Conservation (phyloP, 2,329 filamentous ascomycete genomes). For the Dactylellina sp. region DNA sequence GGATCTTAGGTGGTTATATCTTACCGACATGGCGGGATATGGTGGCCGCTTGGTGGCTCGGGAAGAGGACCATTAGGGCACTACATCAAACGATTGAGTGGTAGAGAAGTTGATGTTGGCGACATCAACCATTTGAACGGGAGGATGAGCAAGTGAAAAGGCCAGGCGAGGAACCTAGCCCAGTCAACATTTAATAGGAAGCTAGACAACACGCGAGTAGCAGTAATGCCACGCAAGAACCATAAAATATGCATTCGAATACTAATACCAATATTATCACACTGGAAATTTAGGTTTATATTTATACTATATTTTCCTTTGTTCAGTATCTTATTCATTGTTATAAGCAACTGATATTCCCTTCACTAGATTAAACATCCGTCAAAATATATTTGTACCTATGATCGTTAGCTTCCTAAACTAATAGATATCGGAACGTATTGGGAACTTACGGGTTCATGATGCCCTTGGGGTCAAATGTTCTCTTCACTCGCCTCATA, state of each 20-base stretch:
- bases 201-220: not conserved
- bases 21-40: constrained; percentile 59
- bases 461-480: constrained; percentile 77
- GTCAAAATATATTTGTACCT: constrained; percentile 49
- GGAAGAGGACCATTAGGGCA: constrained; percentile 58
- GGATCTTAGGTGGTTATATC: not conserved
- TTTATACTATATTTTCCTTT: not conserved
- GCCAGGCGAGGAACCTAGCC: not conserved
- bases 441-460: constrained; percentile 48
- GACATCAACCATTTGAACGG: not conserved
- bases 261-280: too few species aligned
- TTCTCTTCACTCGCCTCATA: constrained; percentile 94
- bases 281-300: too few species aligned
- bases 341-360: not conserved
- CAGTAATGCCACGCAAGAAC: too few species aligned
- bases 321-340: not conserved
- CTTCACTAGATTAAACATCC: not conserved
- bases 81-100: constrained; percentile 34
- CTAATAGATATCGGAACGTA: not conserved
- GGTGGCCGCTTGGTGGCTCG: constrained; percentile 58
- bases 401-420: constrained; percentile 15
- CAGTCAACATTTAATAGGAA: not conserved
- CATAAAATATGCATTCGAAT: too few species aligned
- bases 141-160: not conserved
- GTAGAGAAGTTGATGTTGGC: constrained; percentile 4